Percentiles rank a stretch among this genome's conserved stretches.
These are phyloP conservation scores for Pichia sp. DNA, from an alignment of 1,139 yeast genomes.

Conservation along the genomic window DNA sequence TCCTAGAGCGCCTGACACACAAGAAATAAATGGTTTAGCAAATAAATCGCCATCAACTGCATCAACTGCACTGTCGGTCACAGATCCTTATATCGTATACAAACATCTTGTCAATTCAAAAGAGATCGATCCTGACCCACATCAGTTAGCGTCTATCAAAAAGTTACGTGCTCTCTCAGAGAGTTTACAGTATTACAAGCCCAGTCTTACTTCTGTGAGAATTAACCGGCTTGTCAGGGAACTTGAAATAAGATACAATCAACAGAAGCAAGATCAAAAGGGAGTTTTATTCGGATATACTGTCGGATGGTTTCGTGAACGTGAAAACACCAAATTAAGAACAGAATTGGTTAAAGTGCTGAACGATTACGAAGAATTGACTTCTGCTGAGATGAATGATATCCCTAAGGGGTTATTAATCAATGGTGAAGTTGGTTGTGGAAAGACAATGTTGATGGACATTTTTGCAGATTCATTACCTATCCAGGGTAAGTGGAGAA, in stretches of 20 bases:
- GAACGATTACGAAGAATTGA: constrained; percentile 60
- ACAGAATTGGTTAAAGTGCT: constrained; percentile 44
- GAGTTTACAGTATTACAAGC: constrained; percentile 49
- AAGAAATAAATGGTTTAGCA: too few species aligned
- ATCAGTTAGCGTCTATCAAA: constrained; percentile 39
- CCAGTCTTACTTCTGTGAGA: constrained; percentile 49
- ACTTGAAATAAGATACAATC: constrained; percentile 38
- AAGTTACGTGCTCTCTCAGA: constrained; percentile 12
- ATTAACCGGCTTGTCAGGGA: constrained; percentile 46
- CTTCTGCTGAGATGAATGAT: constrained; percentile 41
- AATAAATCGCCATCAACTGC: too few species aligned
- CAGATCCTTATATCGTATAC: constrained; percentile 62
- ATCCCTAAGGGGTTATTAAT: constrained; percentile 59
- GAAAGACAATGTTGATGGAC: constrained; percentile 71
- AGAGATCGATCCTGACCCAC: constrained; percentile 47
- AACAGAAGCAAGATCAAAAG: constrained; percentile 11
- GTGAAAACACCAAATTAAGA: constrained; percentile 15
- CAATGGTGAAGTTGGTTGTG: constrained; percentile 75
- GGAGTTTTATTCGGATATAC: constrained; percentile 15
- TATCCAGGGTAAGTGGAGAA: constrained; percentile 57
- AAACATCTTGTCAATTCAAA: constrained; percentile 52
- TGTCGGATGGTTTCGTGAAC: constrained; percentile 23
- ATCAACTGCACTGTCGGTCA: constrained; percentile 38
- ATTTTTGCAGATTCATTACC: constrained; percentile 66
- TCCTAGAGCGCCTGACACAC: background rate